A percentile compares a stretch with the other conserved stretches of the same genome.
Conservation (phyloP, 163 green algal genomes). For the Chlamydomonas reinhardtii region DNA sequence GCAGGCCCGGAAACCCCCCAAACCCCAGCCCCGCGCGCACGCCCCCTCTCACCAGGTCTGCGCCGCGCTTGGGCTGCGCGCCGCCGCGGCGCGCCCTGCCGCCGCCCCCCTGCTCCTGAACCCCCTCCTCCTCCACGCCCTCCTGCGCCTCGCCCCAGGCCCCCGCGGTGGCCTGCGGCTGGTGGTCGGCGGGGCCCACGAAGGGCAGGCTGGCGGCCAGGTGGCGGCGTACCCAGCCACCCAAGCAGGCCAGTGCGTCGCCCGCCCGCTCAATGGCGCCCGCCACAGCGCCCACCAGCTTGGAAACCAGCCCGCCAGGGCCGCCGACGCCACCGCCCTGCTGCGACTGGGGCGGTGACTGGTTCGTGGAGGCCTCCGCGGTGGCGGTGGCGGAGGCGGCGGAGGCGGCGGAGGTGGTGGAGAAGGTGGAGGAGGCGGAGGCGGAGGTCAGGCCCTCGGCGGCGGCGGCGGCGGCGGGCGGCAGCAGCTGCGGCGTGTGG, state of each 20-base stretch:
- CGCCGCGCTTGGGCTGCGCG: neutral
- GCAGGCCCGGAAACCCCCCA: no score
- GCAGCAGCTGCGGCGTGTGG: slow-evolving; percentile 25
- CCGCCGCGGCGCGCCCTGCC: neutral
- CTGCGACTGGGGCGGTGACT: no score
- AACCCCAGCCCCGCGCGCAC: neutral
- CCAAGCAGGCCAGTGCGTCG: slow-evolving; percentile 15
- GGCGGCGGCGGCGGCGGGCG: neutral
- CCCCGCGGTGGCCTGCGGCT: no score
- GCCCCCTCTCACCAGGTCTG: neutral
- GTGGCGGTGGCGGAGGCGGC: no score
- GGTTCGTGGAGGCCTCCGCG: no score
- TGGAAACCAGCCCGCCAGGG: neutral
- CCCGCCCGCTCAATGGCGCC: slow-evolving; percentile 9
- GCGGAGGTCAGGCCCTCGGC: neutral
- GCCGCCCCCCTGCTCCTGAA: neutral
- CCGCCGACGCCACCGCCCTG: neutral
- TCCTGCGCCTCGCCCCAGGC: neutral
- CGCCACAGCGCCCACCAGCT: slow-evolving; percentile 19
- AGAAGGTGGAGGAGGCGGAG: no score
- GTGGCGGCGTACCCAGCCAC: slow-evolving; percentile 24
- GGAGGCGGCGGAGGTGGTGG: no score
- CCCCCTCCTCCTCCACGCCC: neutral
- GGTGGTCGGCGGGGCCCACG: neutral
- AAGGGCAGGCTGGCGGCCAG: neutral